Base-by-base conservation (phyloP, 2,329 filamentous ascomycete species). In the Exophiala viscosa region DNA sequence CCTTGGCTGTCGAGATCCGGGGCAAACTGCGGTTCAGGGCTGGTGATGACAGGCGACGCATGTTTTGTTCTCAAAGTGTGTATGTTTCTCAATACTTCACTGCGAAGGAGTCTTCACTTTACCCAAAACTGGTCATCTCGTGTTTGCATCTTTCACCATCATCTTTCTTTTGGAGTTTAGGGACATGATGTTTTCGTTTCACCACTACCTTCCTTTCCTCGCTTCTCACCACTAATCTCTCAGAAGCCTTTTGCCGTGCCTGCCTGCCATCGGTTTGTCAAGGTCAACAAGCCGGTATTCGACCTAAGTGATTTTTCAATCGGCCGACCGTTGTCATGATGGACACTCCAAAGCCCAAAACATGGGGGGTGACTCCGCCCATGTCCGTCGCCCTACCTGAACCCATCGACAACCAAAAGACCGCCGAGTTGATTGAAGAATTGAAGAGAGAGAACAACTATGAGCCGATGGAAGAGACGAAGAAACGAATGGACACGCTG, bases 401-500 rank as follows among this genome's bases (percentile, higher is more conserved):
- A 1, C 80, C 86, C 50, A 75, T 80, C 34, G 92, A 99, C 69
- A 81, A 86, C 51, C 79, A 85, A 59, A 82, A 87, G 45, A 95
- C 89, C 63, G 85, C 90, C 61, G 78, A 85, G 50, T 80, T 99
- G 40, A 81, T 96, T 51, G 83, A 88, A 50, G 91, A 96, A 71
- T 75, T 99, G 56, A 90, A 90, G 68, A 79, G 79, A 36, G 88
- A 96, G 72, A 92, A 95, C 72, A 96, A 93, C 47, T 99, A 96
- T 64, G 93, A 97, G 71, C 83, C 82, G 47, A 80, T 84, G 11
- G 79, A 88, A 39, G 93, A 95, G 67, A 95, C 89, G 2, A 81
- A 89, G 58, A 90, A 88, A 69, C 86, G 91, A 68, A 76, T 85
- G 61, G 74, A 81, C 64, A 87, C 95, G 14, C 81, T 97, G 44